Conservation (phyloP, 306 rosid genomes). For the Glycine tomentella region DNA sequence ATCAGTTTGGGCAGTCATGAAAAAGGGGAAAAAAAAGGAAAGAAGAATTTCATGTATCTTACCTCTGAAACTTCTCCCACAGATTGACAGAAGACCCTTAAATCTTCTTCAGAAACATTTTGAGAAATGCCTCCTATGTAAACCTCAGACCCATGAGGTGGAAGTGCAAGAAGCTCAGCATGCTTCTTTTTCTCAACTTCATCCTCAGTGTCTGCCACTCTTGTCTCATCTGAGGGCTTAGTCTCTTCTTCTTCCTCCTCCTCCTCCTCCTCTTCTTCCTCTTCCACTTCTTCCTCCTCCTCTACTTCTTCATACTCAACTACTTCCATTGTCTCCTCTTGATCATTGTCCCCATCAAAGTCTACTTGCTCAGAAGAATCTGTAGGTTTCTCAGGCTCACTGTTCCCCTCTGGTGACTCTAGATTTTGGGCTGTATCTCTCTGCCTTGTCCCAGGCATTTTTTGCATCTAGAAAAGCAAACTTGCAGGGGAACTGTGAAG, state of each 20-base stretch:
- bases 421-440: conserved; percentile 49
- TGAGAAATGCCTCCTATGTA: conserved; percentile 76
- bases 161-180: conserved; percentile 79
- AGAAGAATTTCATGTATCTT: conserved; percentile 37
- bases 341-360: conserved; percentile 73
- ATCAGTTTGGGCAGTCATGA: conserved; percentile 32
- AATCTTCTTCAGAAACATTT: conserved; percentile 65
- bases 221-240: conserved; percentile 47
- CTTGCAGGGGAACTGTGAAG: conserved; percentile 82
- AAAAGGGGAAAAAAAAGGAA: background rate
- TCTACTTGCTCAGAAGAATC: conserved; percentile 75
- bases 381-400: conserved; percentile 59
- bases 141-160: conserved; percentile 81
- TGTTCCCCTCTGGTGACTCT: conserved; percentile 50
- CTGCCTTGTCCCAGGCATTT: conserved; percentile 66
- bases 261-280: conserved; percentile 56
- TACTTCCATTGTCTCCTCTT: conserved; percentile 67
- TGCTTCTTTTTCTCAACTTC: conserved; percentile 62
- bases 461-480: conserved; percentile 68
- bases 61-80: conserved; percentile 80
- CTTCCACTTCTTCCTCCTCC: conserved; percentile 70
- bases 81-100: conserved; percentile 67
- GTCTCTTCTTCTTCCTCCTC: conserved; percentile 46
- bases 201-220: conserved; percentile 34
- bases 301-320: conserved; percentile 79